Evolutionary conservation across 129 eudicot species (phyloP).

Genomic region (Kitagawia praeruptora): DNA sequence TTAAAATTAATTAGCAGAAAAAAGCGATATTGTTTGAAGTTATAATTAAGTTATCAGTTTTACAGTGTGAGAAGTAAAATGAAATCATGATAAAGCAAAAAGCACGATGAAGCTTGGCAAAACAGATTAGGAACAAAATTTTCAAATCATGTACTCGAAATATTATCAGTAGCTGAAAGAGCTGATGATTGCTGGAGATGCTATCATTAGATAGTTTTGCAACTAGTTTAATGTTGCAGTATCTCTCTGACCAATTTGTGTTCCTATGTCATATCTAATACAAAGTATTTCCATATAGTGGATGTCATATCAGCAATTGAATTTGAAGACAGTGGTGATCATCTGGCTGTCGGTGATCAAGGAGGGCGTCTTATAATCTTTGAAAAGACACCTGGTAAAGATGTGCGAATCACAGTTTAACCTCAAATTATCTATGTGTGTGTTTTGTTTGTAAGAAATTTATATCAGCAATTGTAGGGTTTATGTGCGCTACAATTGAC

Average conservation of each 20-base stretch:
- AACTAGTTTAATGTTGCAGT: neutral
- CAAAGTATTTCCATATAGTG: conserved; percentile 22
- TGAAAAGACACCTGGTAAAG: conserved; percentile 36
- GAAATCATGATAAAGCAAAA: neutral
- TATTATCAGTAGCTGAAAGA: neutral
- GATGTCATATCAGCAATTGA: conserved; percentile 67
- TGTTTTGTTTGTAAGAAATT: neutral
- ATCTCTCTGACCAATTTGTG: neutral
- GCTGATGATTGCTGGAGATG: neutral
- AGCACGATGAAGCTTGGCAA: neutral
- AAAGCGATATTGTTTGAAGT: neutral
- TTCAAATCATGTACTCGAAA: neutral
- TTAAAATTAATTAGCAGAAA: neutral
- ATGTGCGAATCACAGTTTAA: conserved; percentile 32
- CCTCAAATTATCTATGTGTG: neutral
- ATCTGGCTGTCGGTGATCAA: conserved; percentile 77
- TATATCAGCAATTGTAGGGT: neutral
- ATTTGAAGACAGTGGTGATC: conserved; percentile 54
- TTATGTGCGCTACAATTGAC: neutral
- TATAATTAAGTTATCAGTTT: neutral
- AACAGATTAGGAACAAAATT: neutral
- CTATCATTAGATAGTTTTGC: neutral
- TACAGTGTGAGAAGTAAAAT: neutral
- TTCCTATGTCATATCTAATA: neutral
- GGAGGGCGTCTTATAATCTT: conserved; percentile 77